Percentiles rank a stretch among this genome's conserved stretches.
Evolutionary conservation across 2,329 filamentous ascomycete genomes (phyloP).

Genomic region (Didymellaceae sp.): DNA sequence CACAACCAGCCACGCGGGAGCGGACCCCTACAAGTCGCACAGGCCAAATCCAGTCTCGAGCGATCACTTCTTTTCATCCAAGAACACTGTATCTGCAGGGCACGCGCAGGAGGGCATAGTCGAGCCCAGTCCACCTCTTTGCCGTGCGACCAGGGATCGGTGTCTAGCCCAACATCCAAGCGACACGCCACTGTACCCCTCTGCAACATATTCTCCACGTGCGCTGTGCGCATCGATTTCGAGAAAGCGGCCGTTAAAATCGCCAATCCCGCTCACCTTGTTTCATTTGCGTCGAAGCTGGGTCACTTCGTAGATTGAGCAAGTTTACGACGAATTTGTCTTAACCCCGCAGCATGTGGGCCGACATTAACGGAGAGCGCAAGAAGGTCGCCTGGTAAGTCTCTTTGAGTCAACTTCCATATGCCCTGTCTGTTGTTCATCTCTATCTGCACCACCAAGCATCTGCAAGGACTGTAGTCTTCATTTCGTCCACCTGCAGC

Average conservation of each 20-base stretch:
- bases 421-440: background rate
- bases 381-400: slow-evolving; percentile 79
- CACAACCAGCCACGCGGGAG: slow-evolving; percentile 28
- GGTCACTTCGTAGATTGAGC: slow-evolving; percentile 35
- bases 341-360: slow-evolving; percentile 60
- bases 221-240: slow-evolving; percentile 28
- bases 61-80: slow-evolving; percentile 18
- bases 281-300: slow-evolving; percentile 26
- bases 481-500: background rate
- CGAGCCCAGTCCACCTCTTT: slow-evolving; percentile 33
- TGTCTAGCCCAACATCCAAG: slow-evolving; percentile 24
- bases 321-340: slow-evolving; percentile 34
- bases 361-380: slow-evolving; percentile 69
- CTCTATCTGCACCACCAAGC: background rate
- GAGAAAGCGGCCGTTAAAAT: slow-evolving; percentile 24
- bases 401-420: background rate
- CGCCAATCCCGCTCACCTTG: slow-evolving; percentile 26
- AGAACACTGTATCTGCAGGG: slow-evolving; percentile 9
- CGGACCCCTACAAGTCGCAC: slow-evolving; percentile 31
- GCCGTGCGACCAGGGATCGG: slow-evolving; percentile 27
- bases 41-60: slow-evolving; percentile 24
- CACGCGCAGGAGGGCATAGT: slow-evolving; percentile 21
- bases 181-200: slow-evolving; percentile 34
- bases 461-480: too few species aligned
- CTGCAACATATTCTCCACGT: slow-evolving; percentile 36